These are phyloP conservation scores for Vigna hirtella DNA, from an alignment of 306 rosid genomes.

Conservation along the genomic window DNA sequence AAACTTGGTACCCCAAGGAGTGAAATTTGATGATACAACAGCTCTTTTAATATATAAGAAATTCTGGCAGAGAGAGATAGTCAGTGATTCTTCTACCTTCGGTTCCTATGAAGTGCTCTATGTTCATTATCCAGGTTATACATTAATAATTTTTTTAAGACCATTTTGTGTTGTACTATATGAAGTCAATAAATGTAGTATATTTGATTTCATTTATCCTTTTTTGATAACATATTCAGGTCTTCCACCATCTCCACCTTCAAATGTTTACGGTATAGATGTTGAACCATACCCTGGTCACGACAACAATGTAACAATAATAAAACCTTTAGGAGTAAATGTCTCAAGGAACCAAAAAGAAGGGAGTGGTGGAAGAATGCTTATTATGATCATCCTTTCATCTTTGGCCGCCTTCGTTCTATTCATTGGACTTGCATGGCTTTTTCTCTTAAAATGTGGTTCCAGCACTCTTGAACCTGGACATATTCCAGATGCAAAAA, in stretches of 20 bases:
- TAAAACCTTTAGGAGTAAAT: slow-evolving; percentile 83
- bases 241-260: slow-evolving; percentile 92
- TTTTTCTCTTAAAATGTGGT: slow-evolving; percentile 61
- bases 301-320: slow-evolving; percentile 53
- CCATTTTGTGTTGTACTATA: not conserved
- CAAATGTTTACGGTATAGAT: slow-evolving; percentile 58
- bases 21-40: slow-evolving; percentile 59
- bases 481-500: slow-evolving; percentile 52
- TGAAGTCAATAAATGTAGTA: not conserved
- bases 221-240: slow-evolving; percentile 51
- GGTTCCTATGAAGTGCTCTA: slow-evolving; percentile 74
- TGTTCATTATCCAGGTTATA: slow-evolving; percentile 82
- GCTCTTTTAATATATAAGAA: slow-evolving; percentile 66
- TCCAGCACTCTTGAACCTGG: slow-evolving; percentile 36
- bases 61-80: slow-evolving; percentile 74
- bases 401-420: slow-evolving; percentile 65
- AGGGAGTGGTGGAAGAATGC: slow-evolving; percentile 56
- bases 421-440: slow-evolving; percentile 64
- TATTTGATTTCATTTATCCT: slow-evolving; percentile 37
- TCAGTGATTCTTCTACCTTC: slow-evolving; percentile 61
- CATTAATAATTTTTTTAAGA: slow-evolving; percentile 12
- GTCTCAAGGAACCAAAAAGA: slow-evolving; percentile 60
- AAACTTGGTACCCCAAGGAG: slow-evolving; percentile 74
- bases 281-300: slow-evolving; percentile 55
- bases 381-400: slow-evolving; percentile 59